phyloP scores from a whole-genome alignment of 805 yeast genomes.

The Candida maesae region DNA sequence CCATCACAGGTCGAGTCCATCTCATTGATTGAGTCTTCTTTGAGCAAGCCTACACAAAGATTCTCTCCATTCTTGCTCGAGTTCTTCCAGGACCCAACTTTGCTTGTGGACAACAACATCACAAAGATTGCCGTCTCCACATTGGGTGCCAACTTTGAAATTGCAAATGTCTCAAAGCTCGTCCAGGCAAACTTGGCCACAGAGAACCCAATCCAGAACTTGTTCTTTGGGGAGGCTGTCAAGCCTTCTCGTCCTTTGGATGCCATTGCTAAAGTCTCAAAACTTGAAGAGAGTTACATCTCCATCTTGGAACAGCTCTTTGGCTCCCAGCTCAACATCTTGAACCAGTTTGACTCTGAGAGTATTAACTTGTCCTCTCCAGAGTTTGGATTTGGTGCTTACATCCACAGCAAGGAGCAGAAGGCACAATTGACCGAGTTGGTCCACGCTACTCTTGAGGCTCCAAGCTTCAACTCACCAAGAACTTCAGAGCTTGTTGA shows the following conservation, averaged over 20 bases:
- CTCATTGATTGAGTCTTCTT: conserved; percentile 60
- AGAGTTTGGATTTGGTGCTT: conserved; percentile 84
- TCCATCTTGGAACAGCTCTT: conserved; percentile 71
- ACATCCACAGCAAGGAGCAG: conserved; percentile 52
- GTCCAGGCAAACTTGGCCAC: conserved; percentile 49
- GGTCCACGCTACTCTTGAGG: conserved; percentile 28
- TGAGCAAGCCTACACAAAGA: conserved; percentile 31
- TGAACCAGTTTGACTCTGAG: conserved; percentile 53
- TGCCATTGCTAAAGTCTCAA: conserved; percentile 40
- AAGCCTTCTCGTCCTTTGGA: conserved; percentile 13
- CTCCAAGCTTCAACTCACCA: conserved; percentile 33
- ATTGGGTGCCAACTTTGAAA: conserved; percentile 28
- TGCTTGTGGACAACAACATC: conserved; percentile 43
- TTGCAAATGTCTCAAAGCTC: conserved; percentile 23
- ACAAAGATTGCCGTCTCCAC: conserved; percentile 55
- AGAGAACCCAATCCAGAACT: conserved; percentile 56
- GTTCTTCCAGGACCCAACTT: conserved; percentile 55
- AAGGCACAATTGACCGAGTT: conserved; percentile 31
- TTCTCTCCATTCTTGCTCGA: conserved; percentile 76
- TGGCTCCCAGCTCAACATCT: conserved; percentile 48
- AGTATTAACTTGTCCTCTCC: conserved; percentile 56
- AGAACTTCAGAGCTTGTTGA: conserved; percentile 49
- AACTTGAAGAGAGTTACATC: conserved; percentile 71
- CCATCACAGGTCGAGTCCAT: conserved; percentile 55
- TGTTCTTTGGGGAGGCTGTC: conserved; percentile 48